Evolutionary conservation across 2,329 filamentous ascomycete genomes (phyloP).

Genomic region (Colletotrichum sp.): DNA sequence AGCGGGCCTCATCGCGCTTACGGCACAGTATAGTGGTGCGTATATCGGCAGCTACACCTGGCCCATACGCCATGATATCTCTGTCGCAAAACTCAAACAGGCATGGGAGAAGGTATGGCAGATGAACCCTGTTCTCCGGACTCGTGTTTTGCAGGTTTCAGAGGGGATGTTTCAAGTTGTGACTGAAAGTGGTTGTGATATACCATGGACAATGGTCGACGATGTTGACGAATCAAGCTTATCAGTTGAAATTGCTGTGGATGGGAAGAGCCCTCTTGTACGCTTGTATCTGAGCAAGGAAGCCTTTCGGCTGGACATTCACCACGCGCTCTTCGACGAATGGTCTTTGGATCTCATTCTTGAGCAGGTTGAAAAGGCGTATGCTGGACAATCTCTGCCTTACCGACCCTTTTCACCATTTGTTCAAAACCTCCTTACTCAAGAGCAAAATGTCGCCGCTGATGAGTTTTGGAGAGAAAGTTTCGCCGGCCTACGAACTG

Average conservation of each 20-base stretch:
- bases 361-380: not conserved
- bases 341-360: not conserved
- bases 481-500: no score
- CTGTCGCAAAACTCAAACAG: slow-evolving; percentile 25
- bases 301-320: not conserved
- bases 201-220: not conserved
- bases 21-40: slow-evolving; percentile 20
- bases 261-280: not conserved
- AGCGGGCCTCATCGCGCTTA: slow-evolving; percentile 23
- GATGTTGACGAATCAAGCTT: not conserved
- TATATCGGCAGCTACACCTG: slow-evolving; percentile 15
- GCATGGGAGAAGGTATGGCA: slow-evolving; percentile 28
- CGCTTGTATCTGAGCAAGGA: not conserved
- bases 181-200: no score
- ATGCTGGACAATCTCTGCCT: not conserved
- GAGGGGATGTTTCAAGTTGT: not conserved
- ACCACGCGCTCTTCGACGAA: slow-evolving; percentile 9
- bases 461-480: no score
- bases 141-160: not conserved
- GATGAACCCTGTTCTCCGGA: slow-evolving; percentile 2
- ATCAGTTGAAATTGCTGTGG: not conserved
- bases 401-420: slow-evolving; percentile 15
- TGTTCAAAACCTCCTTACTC: not conserved
- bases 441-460: no score
- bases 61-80: not conserved